Evolutionary conservation across 2,329 filamentous ascomycete species (phyloP), one percentile per base, ranked within the genome.

Genomic region (Pseudocercospora fuligena): DNA sequence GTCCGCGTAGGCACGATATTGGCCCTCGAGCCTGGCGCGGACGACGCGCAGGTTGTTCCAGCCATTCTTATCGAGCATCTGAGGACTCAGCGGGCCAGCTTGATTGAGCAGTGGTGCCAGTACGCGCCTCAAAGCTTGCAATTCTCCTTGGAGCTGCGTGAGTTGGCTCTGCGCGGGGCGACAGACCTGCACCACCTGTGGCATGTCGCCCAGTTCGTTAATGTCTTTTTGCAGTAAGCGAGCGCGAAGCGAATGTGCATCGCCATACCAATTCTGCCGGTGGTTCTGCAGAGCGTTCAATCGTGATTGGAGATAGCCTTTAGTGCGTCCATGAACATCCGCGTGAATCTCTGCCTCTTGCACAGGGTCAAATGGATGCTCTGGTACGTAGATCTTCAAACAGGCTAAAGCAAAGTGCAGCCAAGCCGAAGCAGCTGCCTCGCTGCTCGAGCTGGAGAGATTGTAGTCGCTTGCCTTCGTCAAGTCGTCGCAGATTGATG

Each of bases 331-430:
- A 74, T 90, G 85, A 23, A 87, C 81, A 62, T 85, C 78, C 21
- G 88, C 86, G 72, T 93, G 89, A 19, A 97, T 86, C 61, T 83
- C 82, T 6, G 86, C 80, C 59, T 82, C 82, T 36, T 89, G 77
- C 1, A 88, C 88, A 1, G 95, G 95, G 77, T 99, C 95, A 73
- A 94, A 95, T 3, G 91, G 86, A 71, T 90, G 89, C 77, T 97
- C 90, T 0, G 96, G 94, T 2, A 98, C 89, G 75, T 94, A 97
- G 2, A 97, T 84, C 68, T 87, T 87, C 57, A 98, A 83, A 46
- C 90, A 87, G 16, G 90, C 89, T 21, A 94, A 80, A 1, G 92
- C 90, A 67, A 97, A 89, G 60, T 90, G 85, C 29, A 93, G 84
- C 88, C 94, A 95, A 5, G 91, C 90, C 23, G 75, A 61, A 5